Percentiles rank a stretch among this genome's conserved stretches.
Evolutionary conservation across 1,284 basidiomycete species (phyloP).

Genomic region (Boletellus deceptivus): DNA sequence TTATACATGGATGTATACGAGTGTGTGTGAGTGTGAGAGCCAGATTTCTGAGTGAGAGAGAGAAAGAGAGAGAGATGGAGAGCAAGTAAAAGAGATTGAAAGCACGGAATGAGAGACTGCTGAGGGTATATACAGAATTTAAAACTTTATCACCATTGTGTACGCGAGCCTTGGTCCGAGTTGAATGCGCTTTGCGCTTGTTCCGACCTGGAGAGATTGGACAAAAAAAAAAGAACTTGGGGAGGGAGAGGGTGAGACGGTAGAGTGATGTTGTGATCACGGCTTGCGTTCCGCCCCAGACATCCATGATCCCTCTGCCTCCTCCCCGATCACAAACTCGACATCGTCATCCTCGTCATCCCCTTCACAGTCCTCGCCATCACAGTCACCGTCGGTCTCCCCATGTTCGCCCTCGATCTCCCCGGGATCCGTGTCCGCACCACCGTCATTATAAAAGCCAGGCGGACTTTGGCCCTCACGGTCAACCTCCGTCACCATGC

Average conservation of each 20-base stretch:
- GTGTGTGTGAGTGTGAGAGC: conserved; percentile 1
- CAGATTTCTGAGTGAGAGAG: conserved; percentile 7
- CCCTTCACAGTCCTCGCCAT: conserved; percentile 29
- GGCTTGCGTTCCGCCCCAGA: conserved; percentile 39
- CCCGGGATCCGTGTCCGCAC: conserved; percentile 4
- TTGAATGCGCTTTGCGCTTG: conserved; percentile 13
- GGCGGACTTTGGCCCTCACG: neutral
- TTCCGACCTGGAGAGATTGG: conserved; percentile 9
- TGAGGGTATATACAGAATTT: conserved; percentile 23
- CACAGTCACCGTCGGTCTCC: conserved; percentile 27
- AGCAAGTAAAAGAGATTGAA: conserved; percentile 14
- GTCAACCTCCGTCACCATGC: conserved; percentile 33
- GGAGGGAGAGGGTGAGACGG: neutral
- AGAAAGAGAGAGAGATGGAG: conserved; percentile 16
- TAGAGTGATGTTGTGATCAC: conserved; percentile 6
- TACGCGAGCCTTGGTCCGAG: conserved; percentile 9
- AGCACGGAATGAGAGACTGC: neutral
- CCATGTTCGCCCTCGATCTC: conserved; percentile 22
- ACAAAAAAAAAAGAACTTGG: conserved; percentile 7
- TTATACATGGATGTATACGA: conserved; percentile 20
- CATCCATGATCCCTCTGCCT: conserved; percentile 42
- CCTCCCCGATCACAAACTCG: conserved; percentile 49
- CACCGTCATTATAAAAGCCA: neutral
- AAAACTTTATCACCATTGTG: conserved; percentile 6
- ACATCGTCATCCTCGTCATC: conserved; percentile 59